Base-by-base conservation (phyloP, 2,329 filamentous ascomycete genomes). In the Elsinoe arachidis region DNA sequence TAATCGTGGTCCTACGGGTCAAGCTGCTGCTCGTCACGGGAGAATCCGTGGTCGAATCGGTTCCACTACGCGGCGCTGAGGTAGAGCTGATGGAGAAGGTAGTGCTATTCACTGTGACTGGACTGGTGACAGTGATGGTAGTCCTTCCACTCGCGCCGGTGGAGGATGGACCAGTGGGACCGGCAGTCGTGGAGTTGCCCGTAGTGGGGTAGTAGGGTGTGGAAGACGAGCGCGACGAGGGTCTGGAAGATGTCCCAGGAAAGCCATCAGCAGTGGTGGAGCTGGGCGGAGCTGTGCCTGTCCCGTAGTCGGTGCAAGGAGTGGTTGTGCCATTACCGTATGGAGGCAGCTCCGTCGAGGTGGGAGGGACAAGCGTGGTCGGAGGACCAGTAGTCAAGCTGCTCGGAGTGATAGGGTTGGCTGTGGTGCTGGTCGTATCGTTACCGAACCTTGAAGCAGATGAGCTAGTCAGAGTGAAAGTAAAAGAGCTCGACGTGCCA, bases 21-120 rank as follows among this genome's bases (percentile, higher is more conserved):
- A 30, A 30, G 46, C 46, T 51, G 33, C 46, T 51, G 14, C 33
- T 47, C 12, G 56, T 58, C 34, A 49, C 41, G 7, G 58, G 46
- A 23, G 58, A 57, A 4, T 47, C 47, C 9, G 35, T 60, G 30
- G 56, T 58, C 26, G 37, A 39, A 11, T 58, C 57, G 34, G 55
- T 49, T n/a, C 51, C 49, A 17, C 44, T 39, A 3, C 41, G 19
- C n/a, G 47, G 39, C 5, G 56, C 17, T 4, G 56, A 46, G 5
- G 51, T 55, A 21, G 43, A 12, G 43, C 35, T 55, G 12, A 51
- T 35, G 44, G 58, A 38, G n/a, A 39, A 38, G 15, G 37, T 7
- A 14, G n/a, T 38, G 56, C 52, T 53, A 7, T 30, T 30, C 4
- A 39, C 47, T 2, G 51, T 58, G 46, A 60, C n/a, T n/a, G 39